Evolutionary conservation across 257 asterid species (phyloP).

Genomic region (Thymus quinquecostatus): DNA sequence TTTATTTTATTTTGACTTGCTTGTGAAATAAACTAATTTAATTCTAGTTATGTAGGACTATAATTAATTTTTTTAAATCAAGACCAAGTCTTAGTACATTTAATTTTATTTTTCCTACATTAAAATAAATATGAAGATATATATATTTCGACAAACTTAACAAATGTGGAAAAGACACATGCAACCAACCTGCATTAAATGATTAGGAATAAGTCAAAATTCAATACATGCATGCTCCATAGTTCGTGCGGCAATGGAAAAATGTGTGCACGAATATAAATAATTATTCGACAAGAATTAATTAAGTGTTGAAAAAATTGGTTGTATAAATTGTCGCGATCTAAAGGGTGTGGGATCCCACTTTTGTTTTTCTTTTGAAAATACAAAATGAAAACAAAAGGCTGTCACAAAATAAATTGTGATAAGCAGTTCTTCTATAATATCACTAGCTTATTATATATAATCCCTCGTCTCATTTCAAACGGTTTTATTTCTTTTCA

Average conservation of each 20-base stretch:
- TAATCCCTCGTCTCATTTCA: too few species aligned
- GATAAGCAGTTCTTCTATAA: neutral
- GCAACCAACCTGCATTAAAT: constrained; percentile 13
- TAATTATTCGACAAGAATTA: neutral
- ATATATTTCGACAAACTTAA: constrained; percentile 18
- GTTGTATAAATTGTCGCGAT: constrained; percentile 20
- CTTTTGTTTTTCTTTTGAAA: neutral
- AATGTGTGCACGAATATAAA: neutral
- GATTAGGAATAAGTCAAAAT: constrained; percentile 34
- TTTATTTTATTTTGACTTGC: neutral
- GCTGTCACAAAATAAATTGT: constrained; percentile 13
- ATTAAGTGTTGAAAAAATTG: constrained; percentile 18
- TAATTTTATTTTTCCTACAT: neutral
- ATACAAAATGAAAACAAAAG: neutral
- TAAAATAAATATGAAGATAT: neutral
- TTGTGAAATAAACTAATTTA: too few species aligned
- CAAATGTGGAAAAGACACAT: constrained; percentile 19
- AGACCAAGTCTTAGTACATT: neutral
- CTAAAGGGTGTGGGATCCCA: constrained; percentile 18
- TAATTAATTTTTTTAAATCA: neutral
- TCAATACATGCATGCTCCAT: neutral
- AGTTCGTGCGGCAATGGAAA: constrained; percentile 16
- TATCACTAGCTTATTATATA: neutral
- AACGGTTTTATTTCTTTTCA: too few species aligned
- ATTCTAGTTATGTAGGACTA: neutral